Percentiles rank a stretch among this genome's conserved stretches.
Evolutionary conservation across 2,329 filamentous ascomycete species (phyloP).

Genomic region (Calonectria multiphialidica): DNA sequence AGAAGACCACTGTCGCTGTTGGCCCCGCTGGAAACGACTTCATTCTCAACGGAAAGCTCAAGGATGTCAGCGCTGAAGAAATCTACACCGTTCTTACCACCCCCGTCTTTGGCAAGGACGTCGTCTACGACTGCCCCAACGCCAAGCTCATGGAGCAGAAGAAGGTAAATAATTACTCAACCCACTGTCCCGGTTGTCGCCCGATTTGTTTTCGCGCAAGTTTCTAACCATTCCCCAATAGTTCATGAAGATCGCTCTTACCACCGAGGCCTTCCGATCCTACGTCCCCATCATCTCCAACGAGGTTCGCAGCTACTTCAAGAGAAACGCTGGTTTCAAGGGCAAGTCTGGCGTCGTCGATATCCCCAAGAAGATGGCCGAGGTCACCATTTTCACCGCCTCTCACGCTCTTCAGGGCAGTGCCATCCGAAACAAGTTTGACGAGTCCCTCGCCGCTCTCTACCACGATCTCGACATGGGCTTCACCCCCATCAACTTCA

Average conservation of each 20-base stretch:
- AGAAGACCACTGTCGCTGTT: conserved; percentile 88
- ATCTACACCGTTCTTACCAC: conserved; percentile 84
- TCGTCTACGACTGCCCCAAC: conserved; percentile 93
- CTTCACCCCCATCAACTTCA: conserved; percentile 90
- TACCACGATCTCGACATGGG: conserved; percentile 94
- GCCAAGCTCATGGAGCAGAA: conserved; percentile 97
- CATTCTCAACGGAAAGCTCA: conserved; percentile 90
- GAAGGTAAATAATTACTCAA: conserved; percentile 69
- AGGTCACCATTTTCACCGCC: conserved; percentile 91
- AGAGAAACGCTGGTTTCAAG: conserved; percentile 75
- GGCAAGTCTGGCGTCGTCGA: conserved; percentile 76
- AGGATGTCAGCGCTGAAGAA: conserved; percentile 91
- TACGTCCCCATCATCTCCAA: conserved; percentile 84
- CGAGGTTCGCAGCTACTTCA: conserved; percentile 81
- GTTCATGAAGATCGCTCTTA: conserved; percentile 88
- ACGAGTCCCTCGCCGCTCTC: conserved; percentile 82
- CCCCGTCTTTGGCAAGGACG: conserved; percentile 83
- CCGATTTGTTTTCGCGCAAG: not conserved
- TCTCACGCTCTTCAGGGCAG: conserved; percentile 87
- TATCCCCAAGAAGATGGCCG: conserved; percentile 81
- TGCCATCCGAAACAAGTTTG: conserved; percentile 84
- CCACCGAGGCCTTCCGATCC: conserved; percentile 77
- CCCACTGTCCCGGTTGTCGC: not conserved
- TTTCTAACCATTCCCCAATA: conserved; percentile 44
- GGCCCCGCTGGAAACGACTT: conserved; percentile 90